Evolutionary conservation across 73 alveolate genomes (phyloP).

Genomic region (Loxodes magnus): DNA sequence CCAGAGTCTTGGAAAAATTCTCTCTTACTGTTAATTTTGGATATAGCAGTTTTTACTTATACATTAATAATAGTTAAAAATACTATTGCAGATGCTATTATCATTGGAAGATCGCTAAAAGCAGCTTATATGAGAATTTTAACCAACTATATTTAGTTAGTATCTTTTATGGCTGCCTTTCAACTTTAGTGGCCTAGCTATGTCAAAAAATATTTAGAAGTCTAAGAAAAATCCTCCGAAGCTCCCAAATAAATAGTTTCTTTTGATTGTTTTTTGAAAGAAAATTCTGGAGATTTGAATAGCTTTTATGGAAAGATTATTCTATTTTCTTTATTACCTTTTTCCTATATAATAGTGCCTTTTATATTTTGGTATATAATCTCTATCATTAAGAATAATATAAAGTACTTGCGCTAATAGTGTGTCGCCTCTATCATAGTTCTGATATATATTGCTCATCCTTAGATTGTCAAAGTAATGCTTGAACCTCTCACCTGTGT

Average conservation of each 20-base stretch:
- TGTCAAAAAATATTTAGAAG: conserved; percentile 15
- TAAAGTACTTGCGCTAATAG: conserved; percentile 14
- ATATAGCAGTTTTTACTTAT: no score
- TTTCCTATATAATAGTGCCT: conserved; percentile 11
- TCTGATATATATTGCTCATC: conserved; percentile 35
- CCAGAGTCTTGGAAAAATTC: no score
- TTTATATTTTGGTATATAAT: conserved; percentile 16
- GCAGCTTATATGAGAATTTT: conserved; percentile 45
- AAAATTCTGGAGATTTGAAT: conserved; percentile 19
- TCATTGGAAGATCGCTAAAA: no score
- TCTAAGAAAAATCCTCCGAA: conserved; percentile 17
- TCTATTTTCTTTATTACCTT: conserved; percentile 24
- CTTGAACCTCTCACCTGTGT: conserved; percentile 37
- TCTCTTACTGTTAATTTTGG: no score
- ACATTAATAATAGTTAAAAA: no score
- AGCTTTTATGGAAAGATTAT: conserved; percentile 20
- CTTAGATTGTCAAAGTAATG: conserved; percentile 35
- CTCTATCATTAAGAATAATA: conserved; percentile 7
- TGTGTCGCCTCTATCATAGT: conserved; percentile 32
- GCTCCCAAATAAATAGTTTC: conserved; percentile 31
- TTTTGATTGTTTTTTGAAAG: conserved; percentile 30
- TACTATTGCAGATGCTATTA: no score
- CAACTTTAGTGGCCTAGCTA: conserved; percentile 46
- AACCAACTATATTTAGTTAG: conserved; percentile 35
- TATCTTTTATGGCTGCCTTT: conserved; percentile 31